Conservation (phyloP, 2,329 filamentous ascomycete genomes). For the Fusarium xyrophilum region DNA sequence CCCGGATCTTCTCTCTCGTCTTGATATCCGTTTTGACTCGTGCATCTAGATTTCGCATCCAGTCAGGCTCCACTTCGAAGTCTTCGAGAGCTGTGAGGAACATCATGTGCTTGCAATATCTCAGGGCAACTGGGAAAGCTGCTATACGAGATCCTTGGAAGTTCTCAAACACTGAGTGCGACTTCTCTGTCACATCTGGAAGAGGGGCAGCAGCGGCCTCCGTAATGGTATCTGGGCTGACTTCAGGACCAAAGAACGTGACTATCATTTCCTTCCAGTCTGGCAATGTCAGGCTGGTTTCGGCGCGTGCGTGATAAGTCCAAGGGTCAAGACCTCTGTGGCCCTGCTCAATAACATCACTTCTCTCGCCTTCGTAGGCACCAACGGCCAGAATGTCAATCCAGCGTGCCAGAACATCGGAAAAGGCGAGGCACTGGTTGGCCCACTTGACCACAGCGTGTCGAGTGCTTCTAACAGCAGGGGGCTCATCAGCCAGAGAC, state of each 20-base stretch:
- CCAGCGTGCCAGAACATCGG: slow-evolving; percentile 82
- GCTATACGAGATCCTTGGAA: slow-evolving; percentile 56
- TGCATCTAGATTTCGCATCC: slow-evolving; percentile 81
- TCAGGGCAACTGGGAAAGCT: slow-evolving; percentile 72
- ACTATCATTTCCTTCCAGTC: slow-evolving; percentile 60
- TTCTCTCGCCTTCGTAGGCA: slow-evolving; percentile 70
- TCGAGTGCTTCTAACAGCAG: slow-evolving; percentile 74
- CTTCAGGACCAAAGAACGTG: slow-evolving; percentile 55
- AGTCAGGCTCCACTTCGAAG: slow-evolving; percentile 74
- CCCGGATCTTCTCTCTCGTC: slow-evolving; percentile 65
- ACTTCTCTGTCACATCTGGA: slow-evolving; percentile 7
- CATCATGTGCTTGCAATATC: slow-evolving; percentile 67
- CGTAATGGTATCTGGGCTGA: slow-evolving; percentile 45
- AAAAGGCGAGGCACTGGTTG: slow-evolving; percentile 84
- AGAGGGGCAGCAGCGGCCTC: slow-evolving; percentile 48
- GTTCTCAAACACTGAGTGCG: slow-evolving; percentile 50
- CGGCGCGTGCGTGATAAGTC: slow-evolving; percentile 57
- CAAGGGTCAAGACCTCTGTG: slow-evolving; percentile 81
- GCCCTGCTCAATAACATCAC: slow-evolving; percentile 89
- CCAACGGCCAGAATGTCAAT: slow-evolving; percentile 84
- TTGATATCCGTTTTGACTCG: slow-evolving; percentile 73
- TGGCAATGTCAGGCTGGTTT: slow-evolving; percentile 52
- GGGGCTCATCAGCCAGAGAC: slow-evolving; percentile 56
- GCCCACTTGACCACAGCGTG: slow-evolving; percentile 88
- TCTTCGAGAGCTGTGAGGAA: slow-evolving; percentile 58